Conservation (phyloP, 2,329 filamentous ascomycete genomes). For the Fusarium sp. region DNA sequence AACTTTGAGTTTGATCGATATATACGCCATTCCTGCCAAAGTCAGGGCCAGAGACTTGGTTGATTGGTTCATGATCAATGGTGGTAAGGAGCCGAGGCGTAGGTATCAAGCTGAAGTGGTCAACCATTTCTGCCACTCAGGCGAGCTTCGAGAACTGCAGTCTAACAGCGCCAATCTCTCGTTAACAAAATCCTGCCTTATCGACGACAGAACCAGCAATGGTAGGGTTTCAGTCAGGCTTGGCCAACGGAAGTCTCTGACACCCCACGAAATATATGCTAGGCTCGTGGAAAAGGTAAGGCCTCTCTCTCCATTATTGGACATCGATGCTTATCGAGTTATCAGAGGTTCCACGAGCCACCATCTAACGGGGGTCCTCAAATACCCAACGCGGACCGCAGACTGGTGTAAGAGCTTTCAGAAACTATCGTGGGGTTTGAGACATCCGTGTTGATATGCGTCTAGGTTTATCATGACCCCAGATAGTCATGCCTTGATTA, state of each 20-base stretch:
- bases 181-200: accelerated
- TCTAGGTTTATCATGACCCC: not conserved
- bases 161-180: not conserved
- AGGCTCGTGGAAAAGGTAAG: not conserved
- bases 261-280: accelerated
- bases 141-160: not conserved
- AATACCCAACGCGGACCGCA: not conserved
- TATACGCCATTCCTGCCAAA: not conserved
- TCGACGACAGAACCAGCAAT: not conserved
- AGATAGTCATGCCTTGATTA: accelerated
- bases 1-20: not conserved
- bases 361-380: accelerated
- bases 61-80: not conserved
- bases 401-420: not conserved
- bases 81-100: not conserved
- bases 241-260: not conserved
- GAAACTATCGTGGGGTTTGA: accelerated
- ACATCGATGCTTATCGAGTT: not conserved
- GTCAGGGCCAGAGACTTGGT: accelerated
- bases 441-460: accelerated
- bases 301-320: not conserved
- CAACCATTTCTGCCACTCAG: not conserved
- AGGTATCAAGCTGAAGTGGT: not conserved
- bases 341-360: not conserved
- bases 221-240: accelerated